Evolutionary conservation across 768 basidiomycete species (phyloP), one percentile per base, ranked within the genome.

Genomic region (Tricholoma sp.): DNA sequence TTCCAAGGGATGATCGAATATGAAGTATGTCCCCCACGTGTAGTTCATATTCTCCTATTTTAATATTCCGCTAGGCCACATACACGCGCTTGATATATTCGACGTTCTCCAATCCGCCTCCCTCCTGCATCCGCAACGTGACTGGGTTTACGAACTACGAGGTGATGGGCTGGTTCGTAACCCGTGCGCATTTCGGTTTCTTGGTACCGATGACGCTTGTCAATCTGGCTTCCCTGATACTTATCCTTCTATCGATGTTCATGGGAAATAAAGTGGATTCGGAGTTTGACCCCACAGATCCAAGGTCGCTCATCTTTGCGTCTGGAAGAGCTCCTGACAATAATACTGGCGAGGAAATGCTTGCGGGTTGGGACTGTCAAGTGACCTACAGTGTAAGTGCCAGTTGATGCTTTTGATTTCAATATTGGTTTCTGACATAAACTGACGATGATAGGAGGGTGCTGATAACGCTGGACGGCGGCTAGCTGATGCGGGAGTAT

Each of bases 1-100:
- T 52, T 68, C 12, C 57, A 65, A n/a, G n/a, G n/a, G n/a, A n/a
- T n/a, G n/a, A n/a, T n/a, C n/a, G 64, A 68, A 18, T 67, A 67
- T 29, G 43, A 64, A 63, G 66, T 65, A 46, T 37, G 62, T 63
- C 4, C 19, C 24, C 24, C 5, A 52, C 29, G 19, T 4, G 9
- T 35, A 1, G n/a, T 64, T n/a, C 31, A 4, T 3, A 5, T 14
- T 12, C 21, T 12, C 51, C 12, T 19, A 43, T 10, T 7, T 19
- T 10, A 34, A 35, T 52, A 19, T 5, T 14, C 37, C n/a, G 22
- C 2, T 19, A 43, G 41, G 41, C 19, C 41, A 19, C 51, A 11
- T 52, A 52, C n/a, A 52, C 21, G 3, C 50, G 31, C 11, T n/a
- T 52, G 35, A 6, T 52, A 32, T 52, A 52, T 18, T 31, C 49